phyloP scores from a whole-genome alignment of 1,139 yeast genomes.

The Debaryomyces sp. region DNA sequence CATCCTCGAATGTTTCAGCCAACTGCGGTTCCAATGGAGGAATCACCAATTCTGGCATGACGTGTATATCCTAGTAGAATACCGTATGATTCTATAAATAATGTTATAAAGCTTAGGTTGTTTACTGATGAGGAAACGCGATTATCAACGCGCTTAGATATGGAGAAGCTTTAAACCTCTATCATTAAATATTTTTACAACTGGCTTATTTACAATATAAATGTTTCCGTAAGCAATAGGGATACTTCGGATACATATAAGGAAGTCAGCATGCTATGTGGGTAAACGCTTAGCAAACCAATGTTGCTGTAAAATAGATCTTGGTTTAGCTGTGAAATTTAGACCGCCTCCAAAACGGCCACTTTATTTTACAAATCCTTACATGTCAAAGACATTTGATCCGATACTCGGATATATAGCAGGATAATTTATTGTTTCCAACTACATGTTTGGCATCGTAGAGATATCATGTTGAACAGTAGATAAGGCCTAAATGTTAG shows the following conservation, averaged over 20 bases:
- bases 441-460: not conserved
- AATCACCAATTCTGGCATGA: constrained; percentile 1
- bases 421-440: too few species aligned
- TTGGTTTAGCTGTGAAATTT: not conserved
- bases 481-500: not conserved
- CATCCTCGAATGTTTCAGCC: constrained; percentile 3
- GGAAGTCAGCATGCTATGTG: not conserved
- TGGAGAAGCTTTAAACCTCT: not conserved
- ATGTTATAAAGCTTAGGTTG: not conserved
- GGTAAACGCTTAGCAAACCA: not conserved
- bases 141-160: not conserved
- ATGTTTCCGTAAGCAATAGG: not conserved
- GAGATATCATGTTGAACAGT: not conserved
- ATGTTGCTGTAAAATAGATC: not conserved
- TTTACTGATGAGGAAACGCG: constrained; percentile 1
- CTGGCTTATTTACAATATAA: not conserved
- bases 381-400: not conserved
- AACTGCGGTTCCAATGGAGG: constrained; percentile 1
- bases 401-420: not conserved
- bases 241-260: not conserved
- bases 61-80: constrained; percentile 2
- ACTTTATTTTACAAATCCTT: not conserved
- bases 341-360: not conserved
- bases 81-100: not conserved
- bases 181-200: not conserved